Conservation (phyloP, 768 basidiomycete species). For the Lepiota subincarnata region DNA sequence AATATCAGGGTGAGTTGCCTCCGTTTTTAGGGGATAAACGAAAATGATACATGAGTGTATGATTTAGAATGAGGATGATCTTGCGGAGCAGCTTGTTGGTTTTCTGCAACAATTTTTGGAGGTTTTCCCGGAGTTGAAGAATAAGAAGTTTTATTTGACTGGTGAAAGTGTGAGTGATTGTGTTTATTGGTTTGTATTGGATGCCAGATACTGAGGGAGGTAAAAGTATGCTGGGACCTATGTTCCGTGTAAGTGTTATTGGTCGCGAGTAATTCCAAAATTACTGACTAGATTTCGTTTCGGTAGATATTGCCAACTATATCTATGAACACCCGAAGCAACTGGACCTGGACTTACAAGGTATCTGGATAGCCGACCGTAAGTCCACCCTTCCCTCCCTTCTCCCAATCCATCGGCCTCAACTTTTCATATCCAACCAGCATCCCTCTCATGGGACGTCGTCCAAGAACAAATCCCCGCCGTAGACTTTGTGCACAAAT, state of each 20-base stretch:
- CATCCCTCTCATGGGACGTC: conserved; percentile 56
- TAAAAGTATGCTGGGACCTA: conserved; percentile 66
- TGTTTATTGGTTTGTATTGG: background rate
- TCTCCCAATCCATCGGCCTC: background rate
- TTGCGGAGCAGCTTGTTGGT: conserved; percentile 46
- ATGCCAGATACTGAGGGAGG: background rate
- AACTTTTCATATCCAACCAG: conserved; percentile 25
- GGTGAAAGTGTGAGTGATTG: conserved; percentile 68
- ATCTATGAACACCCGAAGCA: conserved; percentile 55
- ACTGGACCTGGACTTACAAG: conserved; percentile 57
- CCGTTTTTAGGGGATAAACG: no score
- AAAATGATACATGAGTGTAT: no score
- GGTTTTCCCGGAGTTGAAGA: conserved; percentile 69
- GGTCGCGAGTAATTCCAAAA: background rate
- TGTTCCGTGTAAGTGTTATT: conserved; percentile 44
- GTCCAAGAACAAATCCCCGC: conserved; percentile 70
- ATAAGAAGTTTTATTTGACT: conserved; percentile 63
- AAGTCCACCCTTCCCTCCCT: conserved; percentile 23
- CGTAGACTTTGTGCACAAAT: conserved; percentile 71
- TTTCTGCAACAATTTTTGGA: conserved; percentile 75
- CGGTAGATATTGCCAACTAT: conserved; percentile 67
- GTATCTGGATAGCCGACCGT: conserved; percentile 75
- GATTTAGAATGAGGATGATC: conserved; percentile 42
- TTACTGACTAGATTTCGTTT: background rate
- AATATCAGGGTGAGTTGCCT: conserved; percentile 46